Conservation (phyloP, 768 basidiomycete genomes). For the Tulasnella sp. region DNA sequence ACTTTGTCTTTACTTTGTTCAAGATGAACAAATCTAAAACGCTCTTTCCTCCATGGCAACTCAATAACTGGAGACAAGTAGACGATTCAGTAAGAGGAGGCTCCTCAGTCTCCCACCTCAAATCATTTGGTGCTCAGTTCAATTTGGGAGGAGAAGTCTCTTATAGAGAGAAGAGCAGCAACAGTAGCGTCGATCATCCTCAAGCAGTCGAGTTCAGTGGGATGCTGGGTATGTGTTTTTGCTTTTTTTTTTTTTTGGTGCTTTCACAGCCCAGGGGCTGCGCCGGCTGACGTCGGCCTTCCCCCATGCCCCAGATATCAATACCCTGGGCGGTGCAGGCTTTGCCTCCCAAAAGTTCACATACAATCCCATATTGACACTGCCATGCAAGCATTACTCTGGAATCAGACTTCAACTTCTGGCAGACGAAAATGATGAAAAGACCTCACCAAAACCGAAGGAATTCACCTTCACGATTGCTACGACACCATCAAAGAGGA, state of each 20-base stretch:
- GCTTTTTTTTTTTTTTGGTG: background rate
- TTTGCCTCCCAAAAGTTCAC: conserved; percentile 32
- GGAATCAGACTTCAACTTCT: conserved; percentile 1
- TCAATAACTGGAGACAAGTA: conserved; percentile 27
- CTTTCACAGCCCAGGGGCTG: background rate
- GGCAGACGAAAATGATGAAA: background rate
- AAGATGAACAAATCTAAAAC: background rate
- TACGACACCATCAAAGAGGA: background rate
- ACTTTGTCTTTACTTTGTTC: background rate
- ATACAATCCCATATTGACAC: conserved; percentile 23
- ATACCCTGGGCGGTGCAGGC: conserved; percentile 32
- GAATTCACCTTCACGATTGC: conserved; percentile 10
- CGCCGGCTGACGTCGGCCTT: background rate
- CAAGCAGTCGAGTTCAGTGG: conserved; percentile 1
- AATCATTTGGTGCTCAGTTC: conserved; percentile 13
- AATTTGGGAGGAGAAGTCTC: background rate
- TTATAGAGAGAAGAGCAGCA: background rate
- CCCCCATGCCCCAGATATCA: conserved; percentile 24
- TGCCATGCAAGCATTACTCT: background rate
- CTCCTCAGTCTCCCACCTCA: conserved; percentile 26
- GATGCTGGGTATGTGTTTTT: background rate
- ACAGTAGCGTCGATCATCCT: too few relatives aligned
- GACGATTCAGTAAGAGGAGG: conserved; percentile 32
- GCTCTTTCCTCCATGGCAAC: conserved; percentile 28
- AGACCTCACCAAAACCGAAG: background rate